Evolutionary conservation across 108 stramenopile genomes (phyloP), one percentile per base, ranked within the genome.

Genomic region (Pelagomonas calceolata): DNA sequence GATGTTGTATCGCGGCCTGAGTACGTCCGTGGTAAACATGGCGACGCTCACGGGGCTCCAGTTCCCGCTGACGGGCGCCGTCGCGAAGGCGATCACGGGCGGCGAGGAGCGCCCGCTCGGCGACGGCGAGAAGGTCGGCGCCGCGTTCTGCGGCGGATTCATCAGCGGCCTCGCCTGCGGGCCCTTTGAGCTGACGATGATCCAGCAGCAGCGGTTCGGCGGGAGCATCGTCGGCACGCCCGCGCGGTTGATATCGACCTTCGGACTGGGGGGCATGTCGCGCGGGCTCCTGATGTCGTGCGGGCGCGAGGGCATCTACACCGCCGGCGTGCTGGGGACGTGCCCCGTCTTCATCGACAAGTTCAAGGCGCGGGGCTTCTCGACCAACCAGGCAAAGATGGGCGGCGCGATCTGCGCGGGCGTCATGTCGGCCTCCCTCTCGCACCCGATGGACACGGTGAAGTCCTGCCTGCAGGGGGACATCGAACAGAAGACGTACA

Each of bases 391-490:
- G 0, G 87, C 90, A 4, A 84, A 78, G 32, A 90, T 95, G 72
- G 86, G 86, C 70, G 83, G 84, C 30, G 88, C 92, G 65, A 81
- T 87, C 73, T 87, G 89, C 78, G 94, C 91, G 16, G 83, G 94
- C 34, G 79, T 94, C 63, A 90, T 76, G 32, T 65, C 69, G 30
- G 69, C 74, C 17, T 34, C 68, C 34, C 71, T 75, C 10, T 91
- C 91, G 5, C 93, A 94, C 39, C 91, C 91, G n/a, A 86, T 90
- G 76, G 93, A 94, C 77, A 89, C 90, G 35, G 85, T 92, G 70
- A 94, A 94, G 78, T 93, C 94, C 31, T 95, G 94, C 77, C 91
- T 93, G 92, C 94, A 95, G 81, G 94, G 93, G 36, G 93, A 94
- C 51, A 43, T 43, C 39, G 51, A 17, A 17, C 7, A 12, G 7